Base-by-base conservation (phyloP, 768 basidiomycete species). In the Auriscalpium vulgare region DNA sequence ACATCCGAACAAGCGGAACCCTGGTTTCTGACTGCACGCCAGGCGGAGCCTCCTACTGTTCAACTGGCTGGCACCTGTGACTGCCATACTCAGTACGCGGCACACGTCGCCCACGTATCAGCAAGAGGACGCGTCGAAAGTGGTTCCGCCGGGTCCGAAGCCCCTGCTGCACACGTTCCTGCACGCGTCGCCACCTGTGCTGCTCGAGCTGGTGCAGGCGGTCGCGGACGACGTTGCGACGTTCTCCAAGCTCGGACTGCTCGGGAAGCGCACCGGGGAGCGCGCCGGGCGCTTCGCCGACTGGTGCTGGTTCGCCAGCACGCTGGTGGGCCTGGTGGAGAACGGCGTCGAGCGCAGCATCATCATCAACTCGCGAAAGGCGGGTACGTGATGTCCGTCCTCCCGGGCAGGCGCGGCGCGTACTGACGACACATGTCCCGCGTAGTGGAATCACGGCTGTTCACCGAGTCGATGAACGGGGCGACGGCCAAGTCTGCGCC, bases 261-360 rank as follows among this genome's bases (percentile, higher is more conserved):
- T 92, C 4, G 81, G 86, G 6, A 78, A 80, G 61, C 77, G 74
- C 50, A 70, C 78, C 1, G 91, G 91, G 16, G 77, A 80, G 50
- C 79, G 83, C 37, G 91, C 89, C 3, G 88, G 75, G 37, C 79
- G 82, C 10, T 82, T 91, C 64, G 82, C 90, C 2, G 83, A 92
- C 68, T 91, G 87, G 87, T 91, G 90, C 66, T 93, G 90, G 91
- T 77, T 93, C 59, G 71, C 87, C 34, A 75, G 85, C 14, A 93
- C 88, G 0, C 73, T 92, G 35, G 88, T 89, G 11, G 84, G 84
- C 49, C 74, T 93, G 6, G 89, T 92, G 8, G 89, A 92, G 72
- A 90, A 92, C 67, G 81, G 82, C 8, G 83, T 93, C 3, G 89
- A 93, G 67, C 76, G 85, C 63, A 77, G 82, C 59, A 79, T 92